Conservation (phyloP, 2,329 filamentous ascomycete species). For the Xylariaceae sp. region DNA sequence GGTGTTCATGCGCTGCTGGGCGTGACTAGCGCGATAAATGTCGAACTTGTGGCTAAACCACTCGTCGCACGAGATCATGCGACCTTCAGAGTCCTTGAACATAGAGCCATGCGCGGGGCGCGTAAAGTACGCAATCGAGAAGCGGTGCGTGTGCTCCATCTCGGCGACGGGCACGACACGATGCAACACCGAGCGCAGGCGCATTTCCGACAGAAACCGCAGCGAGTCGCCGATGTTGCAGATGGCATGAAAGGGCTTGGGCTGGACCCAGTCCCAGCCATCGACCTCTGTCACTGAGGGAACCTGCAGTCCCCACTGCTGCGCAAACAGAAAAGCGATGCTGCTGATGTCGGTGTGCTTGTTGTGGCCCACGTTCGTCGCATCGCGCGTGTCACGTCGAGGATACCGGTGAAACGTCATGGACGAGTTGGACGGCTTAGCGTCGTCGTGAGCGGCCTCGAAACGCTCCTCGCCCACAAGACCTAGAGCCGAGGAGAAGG, state of each 20-base stretch:
- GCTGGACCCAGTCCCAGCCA: conserved; percentile 52
- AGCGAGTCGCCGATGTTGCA: conserved; percentile 58
- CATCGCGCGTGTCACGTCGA: conserved; percentile 38
- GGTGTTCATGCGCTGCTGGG: no score
- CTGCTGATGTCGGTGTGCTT: conserved; percentile 56
- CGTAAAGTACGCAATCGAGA: conserved; percentile 57
- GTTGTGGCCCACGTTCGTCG: conserved; percentile 48
- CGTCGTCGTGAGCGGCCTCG: conserved; percentile 50
- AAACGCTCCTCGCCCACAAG: conserved; percentile 44
- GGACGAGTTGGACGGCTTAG: conserved; percentile 45
- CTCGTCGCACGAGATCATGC: conserved; percentile 49
- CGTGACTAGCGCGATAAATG: no score
- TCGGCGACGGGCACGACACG: conserved; percentile 51
- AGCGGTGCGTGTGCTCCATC: conserved; percentile 51
- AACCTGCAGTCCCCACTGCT: conserved; percentile 56
- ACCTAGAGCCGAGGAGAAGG: conserved; percentile 44
- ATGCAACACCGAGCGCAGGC: conserved; percentile 55
- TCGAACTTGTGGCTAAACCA: conserved; percentile 55
- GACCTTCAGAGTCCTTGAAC: conserved; percentile 52
- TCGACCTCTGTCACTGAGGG: conserved; percentile 47
- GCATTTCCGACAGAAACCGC: conserved; percentile 50
- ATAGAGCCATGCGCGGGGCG: conserved; percentile 53
- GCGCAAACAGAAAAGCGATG: conserved; percentile 51
- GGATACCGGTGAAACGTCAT: conserved; percentile 55
- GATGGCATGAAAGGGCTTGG: conserved; percentile 48